Evolutionary conservation across 2,329 filamentous ascomycete genomes (phyloP).

Genomic region (Pseudogymnoascus sp.): DNA sequence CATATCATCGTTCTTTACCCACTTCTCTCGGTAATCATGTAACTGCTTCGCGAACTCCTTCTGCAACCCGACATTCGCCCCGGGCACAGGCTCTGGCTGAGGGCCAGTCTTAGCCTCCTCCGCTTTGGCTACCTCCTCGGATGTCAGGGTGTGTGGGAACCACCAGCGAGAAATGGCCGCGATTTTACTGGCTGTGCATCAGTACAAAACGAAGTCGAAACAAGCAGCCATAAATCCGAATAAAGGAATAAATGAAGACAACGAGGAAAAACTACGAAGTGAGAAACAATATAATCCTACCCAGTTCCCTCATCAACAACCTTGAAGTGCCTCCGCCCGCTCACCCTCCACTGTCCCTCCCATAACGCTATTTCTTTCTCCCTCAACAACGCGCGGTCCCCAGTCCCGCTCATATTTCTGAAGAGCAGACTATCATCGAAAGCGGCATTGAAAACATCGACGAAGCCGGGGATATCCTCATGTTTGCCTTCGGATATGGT

Average conservation of each 20-base stretch:
- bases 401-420: not conserved
- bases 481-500: not conserved
- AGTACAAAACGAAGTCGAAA: not conserved
- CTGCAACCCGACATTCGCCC: conserved; percentile 23
- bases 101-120: conserved; percentile 1
- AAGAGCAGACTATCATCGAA: conserved; percentile 14
- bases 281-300: not conserved
- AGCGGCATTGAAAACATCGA: not conserved
- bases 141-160: conserved; percentile 25
- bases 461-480: not conserved
- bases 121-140: conserved; percentile 10
- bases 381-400: not conserved
- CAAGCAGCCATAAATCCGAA: not conserved
- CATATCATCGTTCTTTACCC: conserved; percentile 25
- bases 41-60: conserved; percentile 26
- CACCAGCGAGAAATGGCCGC: conserved; percentile 29
- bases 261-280: not conserved
- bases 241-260: conserved; percentile 12
- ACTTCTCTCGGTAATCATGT: conserved; percentile 22
- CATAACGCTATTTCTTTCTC: not conserved
- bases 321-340: not conserved
- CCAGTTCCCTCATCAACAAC: not conserved
- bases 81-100: conserved; percentile 22
- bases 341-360: not conserved
- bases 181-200: conserved; percentile 17